Percentiles rank a stretch among this genome's conserved stretches.
Conservation (phyloP, 345 rosid species). For the Psidium friedrichsthalianum region DNA sequence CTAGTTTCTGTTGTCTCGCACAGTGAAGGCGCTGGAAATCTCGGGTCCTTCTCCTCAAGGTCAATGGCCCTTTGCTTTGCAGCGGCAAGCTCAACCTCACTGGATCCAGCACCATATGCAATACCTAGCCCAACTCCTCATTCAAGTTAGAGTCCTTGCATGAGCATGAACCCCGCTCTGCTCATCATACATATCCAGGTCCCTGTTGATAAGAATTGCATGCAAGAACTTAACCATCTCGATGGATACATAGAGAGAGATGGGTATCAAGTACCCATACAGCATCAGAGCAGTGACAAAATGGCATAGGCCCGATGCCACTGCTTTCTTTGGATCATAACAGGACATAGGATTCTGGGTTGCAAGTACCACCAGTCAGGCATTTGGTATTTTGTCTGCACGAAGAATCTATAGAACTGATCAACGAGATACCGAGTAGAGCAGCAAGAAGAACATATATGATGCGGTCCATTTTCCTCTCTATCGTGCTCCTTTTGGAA, state of each 20-base stretch:
- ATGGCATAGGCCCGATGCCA: conserved; percentile 64
- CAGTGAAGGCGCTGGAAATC: neutral
- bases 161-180: conserved; percentile 74
- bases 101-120: conserved; percentile 63
- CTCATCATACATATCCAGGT: conserved; percentile 77
- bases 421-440: conserved; percentile 64
- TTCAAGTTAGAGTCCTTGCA: conserved; percentile 92
- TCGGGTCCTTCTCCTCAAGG: conserved; percentile 42
- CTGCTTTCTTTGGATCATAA: conserved; percentile 51
- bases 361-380: conserved; percentile 77
- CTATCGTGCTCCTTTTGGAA: conserved; percentile 84
- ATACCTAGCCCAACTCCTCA: conserved; percentile 93
- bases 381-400: conserved; percentile 65
- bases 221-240: conserved; percentile 97
- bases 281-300: conserved; percentile 88
- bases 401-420: conserved; percentile 80
- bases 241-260: conserved; percentile 91
- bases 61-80: conserved; percentile 82
- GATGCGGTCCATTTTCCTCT: conserved; percentile 85
- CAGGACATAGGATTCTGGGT: conserved; percentile 34
- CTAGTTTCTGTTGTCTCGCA: neutral
- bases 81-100: conserved; percentile 93
- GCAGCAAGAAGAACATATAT: conserved; percentile 74
- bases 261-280: conserved; percentile 95
- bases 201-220: conserved; percentile 87